These are phyloP conservation scores for Cicer cuneatum DNA, from an alignment of 306 rosid species.

Conservation along the genomic window DNA sequence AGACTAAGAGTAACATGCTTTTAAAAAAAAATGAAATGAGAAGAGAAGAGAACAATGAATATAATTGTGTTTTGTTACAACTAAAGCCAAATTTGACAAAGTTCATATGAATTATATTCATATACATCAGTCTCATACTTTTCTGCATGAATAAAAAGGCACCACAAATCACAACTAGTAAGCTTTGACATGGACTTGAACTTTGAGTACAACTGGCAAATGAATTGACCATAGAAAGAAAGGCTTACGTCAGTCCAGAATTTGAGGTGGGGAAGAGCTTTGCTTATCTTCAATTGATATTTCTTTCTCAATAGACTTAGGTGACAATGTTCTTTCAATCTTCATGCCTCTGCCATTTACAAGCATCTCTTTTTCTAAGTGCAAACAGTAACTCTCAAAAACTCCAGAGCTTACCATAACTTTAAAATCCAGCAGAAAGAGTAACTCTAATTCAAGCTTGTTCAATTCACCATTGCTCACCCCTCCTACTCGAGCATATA, in stretches of 20 bases:
- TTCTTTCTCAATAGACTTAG: conserved; percentile 52
- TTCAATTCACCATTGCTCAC: conserved; percentile 81
- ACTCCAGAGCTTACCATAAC: conserved; percentile 71
- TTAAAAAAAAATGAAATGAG: neutral
- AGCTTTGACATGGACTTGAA: conserved; percentile 14
- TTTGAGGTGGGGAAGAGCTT: conserved; percentile 59
- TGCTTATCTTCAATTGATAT: conserved; percentile 60
- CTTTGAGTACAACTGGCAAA: conserved; percentile 31
- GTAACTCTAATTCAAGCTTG: conserved; percentile 86
- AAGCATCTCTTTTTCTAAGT: conserved; percentile 74
- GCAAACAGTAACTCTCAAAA: conserved; percentile 79
- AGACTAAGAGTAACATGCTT: neutral
- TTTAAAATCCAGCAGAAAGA: conserved; percentile 79
- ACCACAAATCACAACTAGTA: neutral
- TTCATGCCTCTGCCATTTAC: conserved; percentile 55
- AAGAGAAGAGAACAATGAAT: neutral
- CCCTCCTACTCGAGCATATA: conserved; percentile 83
- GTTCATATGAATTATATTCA: neutral
- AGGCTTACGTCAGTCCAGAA: conserved; percentile 45
- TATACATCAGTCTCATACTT: neutral
- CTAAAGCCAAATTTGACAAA: conserved; percentile 1
- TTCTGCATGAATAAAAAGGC: conserved; percentile 19
- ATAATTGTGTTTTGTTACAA: conserved; percentile 16
- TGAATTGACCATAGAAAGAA: conserved; percentile 25
- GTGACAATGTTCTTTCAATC: conserved; percentile 58